These are phyloP conservation scores for Isatis tinctoria DNA, from an alignment of 345 rosid species.

Conservation along the genomic window DNA sequence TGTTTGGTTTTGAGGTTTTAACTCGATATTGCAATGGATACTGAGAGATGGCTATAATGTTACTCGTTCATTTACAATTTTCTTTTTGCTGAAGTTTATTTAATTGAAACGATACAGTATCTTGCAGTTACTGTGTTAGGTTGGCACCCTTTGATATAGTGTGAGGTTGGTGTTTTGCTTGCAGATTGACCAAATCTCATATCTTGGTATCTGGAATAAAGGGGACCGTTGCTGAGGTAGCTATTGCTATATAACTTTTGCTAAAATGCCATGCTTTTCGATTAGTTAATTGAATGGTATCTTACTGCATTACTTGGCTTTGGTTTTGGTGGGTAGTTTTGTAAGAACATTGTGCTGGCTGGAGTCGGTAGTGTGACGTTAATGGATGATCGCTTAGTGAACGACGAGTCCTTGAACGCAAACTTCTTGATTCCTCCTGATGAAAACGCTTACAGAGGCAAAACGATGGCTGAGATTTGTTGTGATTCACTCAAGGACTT, in stretches of 20 bases:
- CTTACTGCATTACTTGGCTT: neutral
- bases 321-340: slow-evolving; percentile 51
- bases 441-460: slow-evolving; percentile 47
- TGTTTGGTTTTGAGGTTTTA: neutral
- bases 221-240: slow-evolving; percentile 87
- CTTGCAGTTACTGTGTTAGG: neutral
- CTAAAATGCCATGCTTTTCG: neutral
- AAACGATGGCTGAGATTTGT: slow-evolving; percentile 81
- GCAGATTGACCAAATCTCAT: slow-evolving; percentile 78
- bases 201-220: slow-evolving; percentile 76
- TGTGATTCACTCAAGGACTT: slow-evolving; percentile 78
- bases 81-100: neutral
- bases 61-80: neutral
- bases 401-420: slow-evolving; percentile 58
- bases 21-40: neutral
- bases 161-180: slow-evolving; percentile 20
- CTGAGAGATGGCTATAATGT: neutral
- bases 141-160: neutral
- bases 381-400: slow-evolving; percentile 67
- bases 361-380: slow-evolving; percentile 90
- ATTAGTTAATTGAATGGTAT: neutral
- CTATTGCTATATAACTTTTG: neutral
- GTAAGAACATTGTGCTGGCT: slow-evolving; percentile 93
- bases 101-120: neutral
- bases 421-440: slow-evolving; percentile 75